Percentiles rank a stretch among this genome's conserved stretches.
These are phyloP conservation scores for Madurella fahalii DNA, from an alignment of 2,329 filamentous ascomycete genomes.

Conservation along the genomic window DNA sequence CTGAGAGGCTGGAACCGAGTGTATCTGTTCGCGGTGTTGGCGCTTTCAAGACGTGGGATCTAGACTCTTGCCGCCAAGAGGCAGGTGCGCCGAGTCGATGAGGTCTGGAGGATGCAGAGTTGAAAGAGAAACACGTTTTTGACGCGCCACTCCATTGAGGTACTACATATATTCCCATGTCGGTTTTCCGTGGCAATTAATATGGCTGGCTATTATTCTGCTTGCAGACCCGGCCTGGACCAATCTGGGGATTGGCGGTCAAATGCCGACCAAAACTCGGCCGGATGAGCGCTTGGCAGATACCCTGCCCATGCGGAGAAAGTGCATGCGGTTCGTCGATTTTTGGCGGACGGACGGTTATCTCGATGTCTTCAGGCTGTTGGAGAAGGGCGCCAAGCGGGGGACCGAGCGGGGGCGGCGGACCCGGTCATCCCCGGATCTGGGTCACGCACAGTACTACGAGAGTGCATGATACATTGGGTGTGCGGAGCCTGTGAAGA, in stretches of 20 bases:
- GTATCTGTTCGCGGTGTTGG: background rate
- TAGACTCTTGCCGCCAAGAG: too few species aligned
- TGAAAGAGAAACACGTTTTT: too few species aligned
- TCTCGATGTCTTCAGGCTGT: conserved; percentile 1
- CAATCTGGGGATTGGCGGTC: conserved; percentile 10
- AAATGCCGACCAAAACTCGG: conserved; percentile 17
- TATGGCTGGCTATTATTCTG: background rate
- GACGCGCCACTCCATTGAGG: too few species aligned
- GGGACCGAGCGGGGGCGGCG: background rate
- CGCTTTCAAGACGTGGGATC: background rate
- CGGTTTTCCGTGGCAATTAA: background rate
- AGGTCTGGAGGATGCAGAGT: too few species aligned
- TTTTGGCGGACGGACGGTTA: background rate
- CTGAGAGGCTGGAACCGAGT: background rate
- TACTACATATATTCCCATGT: too few species aligned
- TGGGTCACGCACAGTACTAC: background rate
- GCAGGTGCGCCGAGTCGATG: too few species aligned
- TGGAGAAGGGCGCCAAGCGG: background rate
- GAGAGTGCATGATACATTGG: background rate
- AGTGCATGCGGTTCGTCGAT: background rate
- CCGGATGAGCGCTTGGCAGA: conserved; percentile 9
- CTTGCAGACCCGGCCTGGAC: conserved; percentile 2
- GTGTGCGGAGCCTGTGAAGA: too few species aligned
- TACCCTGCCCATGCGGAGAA: conserved; percentile 16
- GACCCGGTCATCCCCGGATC: background rate